These are phyloP conservation scores for Ascosphaera acerosa DNA, from an alignment of 2,329 filamentous ascomycete genomes.

Conservation along the genomic window DNA sequence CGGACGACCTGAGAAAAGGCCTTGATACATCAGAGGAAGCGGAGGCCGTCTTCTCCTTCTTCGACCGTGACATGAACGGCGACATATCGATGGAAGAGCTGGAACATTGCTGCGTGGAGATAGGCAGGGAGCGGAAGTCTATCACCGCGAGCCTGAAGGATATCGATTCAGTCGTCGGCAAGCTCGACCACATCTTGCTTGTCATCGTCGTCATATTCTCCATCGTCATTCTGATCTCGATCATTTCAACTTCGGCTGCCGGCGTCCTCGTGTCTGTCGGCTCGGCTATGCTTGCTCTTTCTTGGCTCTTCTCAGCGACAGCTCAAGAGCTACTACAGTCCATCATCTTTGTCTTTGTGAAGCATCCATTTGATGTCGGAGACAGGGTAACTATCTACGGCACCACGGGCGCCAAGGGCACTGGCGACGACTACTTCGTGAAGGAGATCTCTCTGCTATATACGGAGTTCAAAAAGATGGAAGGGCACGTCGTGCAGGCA, in stretches of 20 bases:
- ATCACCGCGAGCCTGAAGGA: constrained; percentile 90
- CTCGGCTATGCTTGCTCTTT: constrained; percentile 63
- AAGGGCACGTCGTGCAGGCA: constrained; percentile 85
- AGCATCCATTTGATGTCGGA: constrained; percentile 90
- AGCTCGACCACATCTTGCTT: constrained; percentile 70
- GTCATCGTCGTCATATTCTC: constrained; percentile 64
- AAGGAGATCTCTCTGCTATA: constrained; percentile 83
- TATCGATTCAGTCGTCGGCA: constrained; percentile 74
- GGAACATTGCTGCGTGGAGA: constrained; percentile 79
- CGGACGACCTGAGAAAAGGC: constrained; percentile 52
- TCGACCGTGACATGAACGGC: constrained; percentile 89
- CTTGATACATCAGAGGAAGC: constrained; percentile 70
- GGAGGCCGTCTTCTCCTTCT: constrained; percentile 69
- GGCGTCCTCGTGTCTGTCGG: constrained; percentile 76
- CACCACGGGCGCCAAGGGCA: constrained; percentile 52
- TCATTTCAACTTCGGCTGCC: constrained; percentile 76
- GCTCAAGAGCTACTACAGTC: constrained; percentile 78
- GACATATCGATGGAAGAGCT: constrained; percentile 92
- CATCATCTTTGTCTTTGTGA: constrained; percentile 85
- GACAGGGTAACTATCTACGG: constrained; percentile 83
- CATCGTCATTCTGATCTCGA: constrained; percentile 63
- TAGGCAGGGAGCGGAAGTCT: constrained; percentile 80
- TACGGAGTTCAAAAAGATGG: constrained; percentile 97
- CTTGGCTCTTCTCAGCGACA: constrained; percentile 79
- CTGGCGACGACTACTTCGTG: constrained; percentile 85